phyloP scores from a whole-genome alignment of 768 basidiomycete species.

The Ephemerocybe angulata region DNA sequence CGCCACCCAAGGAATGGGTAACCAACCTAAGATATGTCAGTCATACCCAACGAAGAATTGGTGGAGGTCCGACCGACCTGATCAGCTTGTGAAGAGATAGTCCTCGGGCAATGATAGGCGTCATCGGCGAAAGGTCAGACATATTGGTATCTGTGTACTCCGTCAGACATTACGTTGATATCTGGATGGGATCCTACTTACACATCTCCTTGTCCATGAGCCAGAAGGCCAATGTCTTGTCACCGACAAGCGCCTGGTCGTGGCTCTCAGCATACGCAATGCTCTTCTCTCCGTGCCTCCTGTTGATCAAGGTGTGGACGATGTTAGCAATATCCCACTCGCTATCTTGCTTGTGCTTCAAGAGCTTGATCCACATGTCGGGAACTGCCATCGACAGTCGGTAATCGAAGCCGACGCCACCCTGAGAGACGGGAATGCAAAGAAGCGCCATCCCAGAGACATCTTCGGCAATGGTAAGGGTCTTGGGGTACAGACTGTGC shows the following conservation, averaged over 20 bases:
- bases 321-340: slow-evolving; percentile 88
- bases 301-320: slow-evolving; percentile 84
- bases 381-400: slow-evolving; percentile 97
- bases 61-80: slow-evolving; percentile 47
- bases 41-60: not conserved
- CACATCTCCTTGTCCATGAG: slow-evolving; percentile 99
- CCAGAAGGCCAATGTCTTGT: slow-evolving; percentile 99
- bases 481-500: slow-evolving; percentile 72
- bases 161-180: not conserved
- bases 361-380: slow-evolving; percentile 99
- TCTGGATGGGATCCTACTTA: slow-evolving; percentile 40
- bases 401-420: slow-evolving; percentile 97
- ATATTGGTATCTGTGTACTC: slow-evolving; percentile 75
- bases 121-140: slow-evolving; percentile 82
- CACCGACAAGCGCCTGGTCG: slow-evolving; percentile 96
- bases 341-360: slow-evolving; percentile 86
- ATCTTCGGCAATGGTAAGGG: slow-evolving; percentile 95
- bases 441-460: slow-evolving; percentile 99
- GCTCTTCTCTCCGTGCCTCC: slow-evolving; percentile 85
- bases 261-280: slow-evolving; percentile 95
- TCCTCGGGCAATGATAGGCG: slow-evolving; percentile 83
- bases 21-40: slow-evolving; percentile 53
- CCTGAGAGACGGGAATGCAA: slow-evolving; percentile 69
- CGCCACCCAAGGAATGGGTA: slow-evolving; percentile 90
- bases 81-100: slow-evolving; percentile 97